A percentile compares a stretch with the other conserved stretches of the same genome.
phyloP scores from a whole-genome alignment of 2,329 filamentous ascomycete species.

The Fusarium incarnatum region DNA sequence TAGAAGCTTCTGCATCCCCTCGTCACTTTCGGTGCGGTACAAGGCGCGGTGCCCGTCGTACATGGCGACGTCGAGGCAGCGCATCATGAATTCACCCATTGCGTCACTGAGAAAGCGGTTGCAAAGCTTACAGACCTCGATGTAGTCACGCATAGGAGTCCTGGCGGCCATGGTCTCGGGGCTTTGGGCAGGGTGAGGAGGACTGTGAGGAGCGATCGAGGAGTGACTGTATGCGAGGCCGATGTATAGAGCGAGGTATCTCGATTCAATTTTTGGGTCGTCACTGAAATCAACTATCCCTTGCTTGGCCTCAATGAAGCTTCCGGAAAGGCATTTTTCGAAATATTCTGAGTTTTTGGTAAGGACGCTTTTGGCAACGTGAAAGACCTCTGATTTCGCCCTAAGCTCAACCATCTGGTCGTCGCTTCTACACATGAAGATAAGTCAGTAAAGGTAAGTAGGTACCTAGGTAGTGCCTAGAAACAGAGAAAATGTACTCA shows the following conservation, averaged over 20 bases:
- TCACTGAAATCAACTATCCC: constrained; percentile 44
- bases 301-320: constrained; percentile 47
- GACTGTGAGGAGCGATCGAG: constrained; percentile 48
- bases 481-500: constrained; percentile 35
- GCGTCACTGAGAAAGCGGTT: constrained; percentile 50
- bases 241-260: constrained; percentile 51
- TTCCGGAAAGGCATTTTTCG: constrained; percentile 44
- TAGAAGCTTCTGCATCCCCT: constrained; percentile 46
- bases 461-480: no score
- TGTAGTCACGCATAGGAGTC: constrained; percentile 49
- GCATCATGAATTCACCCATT: constrained; percentile 48
- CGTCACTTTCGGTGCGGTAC: constrained; percentile 45
- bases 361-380: constrained; percentile 48
- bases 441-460: not conserved
- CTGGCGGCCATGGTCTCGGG: constrained; percentile 45
- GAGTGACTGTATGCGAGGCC: constrained; percentile 52
- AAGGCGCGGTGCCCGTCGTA: constrained; percentile 51
- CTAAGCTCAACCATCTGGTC: constrained; percentile 49
- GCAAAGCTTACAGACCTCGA: constrained; percentile 54
- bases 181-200: constrained; percentile 39
- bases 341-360: constrained; percentile 53
- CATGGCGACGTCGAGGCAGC: constrained; percentile 49
- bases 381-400: constrained; percentile 47
- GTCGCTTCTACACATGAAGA: constrained; percentile 40
- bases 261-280: constrained; percentile 49